Evolutionary conservation across 179 eudicot species (phyloP), one percentile per base, ranked within the genome.

Genomic region (Nepenthes alata): DNA sequence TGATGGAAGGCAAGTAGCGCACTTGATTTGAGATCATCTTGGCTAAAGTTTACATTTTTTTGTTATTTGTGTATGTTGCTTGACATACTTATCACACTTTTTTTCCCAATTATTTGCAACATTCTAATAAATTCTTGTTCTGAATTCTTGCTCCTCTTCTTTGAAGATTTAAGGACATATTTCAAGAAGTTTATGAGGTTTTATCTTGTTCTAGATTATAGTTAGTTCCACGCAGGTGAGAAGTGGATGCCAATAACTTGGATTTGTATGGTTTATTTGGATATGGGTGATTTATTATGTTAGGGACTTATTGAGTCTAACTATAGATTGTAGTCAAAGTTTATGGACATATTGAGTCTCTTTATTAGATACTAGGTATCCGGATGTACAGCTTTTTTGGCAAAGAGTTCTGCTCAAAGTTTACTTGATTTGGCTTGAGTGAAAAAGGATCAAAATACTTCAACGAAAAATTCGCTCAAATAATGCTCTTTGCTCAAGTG

Each of bases 161-260:
- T 15, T 69, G 55, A 70, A 93, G 98, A 71, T 89, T 93, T 78
- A 93, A 93, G 86, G 98, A 93, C 84, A 93, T 89, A 37, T 93
- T 93, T 58, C 97, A 93, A 78, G 94, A 93, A 77, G 97, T 93
- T 57, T 93, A 89, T 72, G 98, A 89, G 77, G 70, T 75, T 1
- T 52, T 12, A 52, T 11, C 53, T 52, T 52, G 14, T 13, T 52
- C 55, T 25, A 12, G 15, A 11, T 13, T 52, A 2, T 52, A 15
- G 16, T 52, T 52, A 4, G 5, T 10, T 34, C 2, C 35, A 5
- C 8, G 6, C 59, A 4, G 7, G 36, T 55, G 38, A 16, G 37
- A 4, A 11, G 11, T 41, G 12, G 5, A 16, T 56, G 36, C 4
- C 15, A 4, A 37, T 59, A 2, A n/a, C 25, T 11, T 34, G 4